phyloP scores from a whole-genome alignment of 2,329 filamentous ascomycete genomes.

The Apiospora sp. region DNA sequence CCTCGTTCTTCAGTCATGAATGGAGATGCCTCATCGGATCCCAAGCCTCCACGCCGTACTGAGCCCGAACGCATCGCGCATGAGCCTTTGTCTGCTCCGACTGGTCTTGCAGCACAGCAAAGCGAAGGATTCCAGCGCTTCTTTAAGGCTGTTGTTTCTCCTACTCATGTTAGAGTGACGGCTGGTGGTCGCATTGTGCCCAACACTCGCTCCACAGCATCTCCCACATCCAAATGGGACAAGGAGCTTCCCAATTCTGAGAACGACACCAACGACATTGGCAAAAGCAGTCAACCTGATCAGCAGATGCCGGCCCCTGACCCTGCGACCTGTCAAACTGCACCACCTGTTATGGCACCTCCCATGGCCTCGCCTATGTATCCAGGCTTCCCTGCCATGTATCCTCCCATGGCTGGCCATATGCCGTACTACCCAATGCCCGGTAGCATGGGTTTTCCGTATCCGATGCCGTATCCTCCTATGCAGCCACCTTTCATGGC shows the following conservation, averaged over 20 bases:
- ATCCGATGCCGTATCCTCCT: constrained; percentile 19
- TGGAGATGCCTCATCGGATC: constrained; percentile 38
- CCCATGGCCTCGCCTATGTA: constrained; percentile 34
- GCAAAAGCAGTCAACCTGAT: constrained; percentile 10
- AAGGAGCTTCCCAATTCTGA: constrained; percentile 49
- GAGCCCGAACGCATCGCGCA: constrained; percentile 51
- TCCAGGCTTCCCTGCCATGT: constrained; percentile 32
- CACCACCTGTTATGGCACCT: constrained; percentile 27
- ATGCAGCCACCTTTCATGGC: constrained; percentile 25
- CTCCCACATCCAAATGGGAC: constrained; percentile 59
- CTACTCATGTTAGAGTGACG: constrained; percentile 72
- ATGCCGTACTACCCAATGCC: constrained; percentile 40
- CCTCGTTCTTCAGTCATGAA: constrained; percentile 30
- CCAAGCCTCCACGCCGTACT: constrained; percentile 56
- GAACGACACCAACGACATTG: constrained; percentile 26
- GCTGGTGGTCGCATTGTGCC: constrained; percentile 73
- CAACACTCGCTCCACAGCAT: constrained; percentile 63
- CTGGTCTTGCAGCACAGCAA: constrained; percentile 61
- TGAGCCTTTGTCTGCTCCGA: constrained; percentile 62
- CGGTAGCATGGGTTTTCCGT: constrained; percentile 32
- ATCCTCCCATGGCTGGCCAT: constrained; percentile 39
- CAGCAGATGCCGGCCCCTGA: not conserved
- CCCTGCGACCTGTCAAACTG: not conserved
- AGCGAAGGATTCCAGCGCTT: constrained; percentile 73
- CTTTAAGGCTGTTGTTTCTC: constrained; percentile 73